Evolutionary conservation across 108 stramenopile species (phyloP), one percentile per base, ranked within the genome.

Genomic region (Nannochloropsis gaditana): DNA sequence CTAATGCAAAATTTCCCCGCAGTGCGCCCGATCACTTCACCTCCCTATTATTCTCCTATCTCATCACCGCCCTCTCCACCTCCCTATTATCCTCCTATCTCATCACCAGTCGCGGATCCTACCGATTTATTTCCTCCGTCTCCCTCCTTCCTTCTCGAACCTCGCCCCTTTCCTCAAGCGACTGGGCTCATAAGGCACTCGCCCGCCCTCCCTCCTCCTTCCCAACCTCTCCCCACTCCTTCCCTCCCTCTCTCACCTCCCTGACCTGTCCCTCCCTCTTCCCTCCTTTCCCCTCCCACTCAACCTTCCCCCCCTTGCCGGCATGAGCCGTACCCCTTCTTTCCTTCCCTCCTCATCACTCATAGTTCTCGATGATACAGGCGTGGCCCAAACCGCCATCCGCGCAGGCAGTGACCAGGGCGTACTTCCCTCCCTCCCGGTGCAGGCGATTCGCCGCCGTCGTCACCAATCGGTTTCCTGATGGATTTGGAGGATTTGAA

Each of bases 361-460:
- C 80, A n/a, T 80, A 80, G 9, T 95, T 91, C 86, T 98, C 97
- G 86, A 98, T 88, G 79, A 98, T 85, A 83, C 92, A 93, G 44
- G 95, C 96, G 87, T 96, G 96, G 31, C 95, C 97, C 85, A 94
- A 82, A 43, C 99, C 97, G 31, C 99, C 97, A 90, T 98, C 99
- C 19, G 99, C 99, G 84, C 99, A 99, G 43, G 99, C 99, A 15
- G 99, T 96, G 21, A 98, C 79, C 59, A 99, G 89, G 9, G 97
- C 97, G 89, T 95, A 97, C n/a, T 94, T 91, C 50, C 95, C 86
- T n/a, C 93, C 93, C 86, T 98, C 97, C 41, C 93, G 88, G 90
- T 97, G 96, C 41, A 99, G 89, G 43, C 99, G 93, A 85, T 96
- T 95, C 21, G 96, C 91, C 6, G 97, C 97, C n/a, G 97, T 99